Evolutionary conservation across 2,329 filamentous ascomycete genomes (phyloP).

Genomic region (Dendrostoma leiphaemia): DNA sequence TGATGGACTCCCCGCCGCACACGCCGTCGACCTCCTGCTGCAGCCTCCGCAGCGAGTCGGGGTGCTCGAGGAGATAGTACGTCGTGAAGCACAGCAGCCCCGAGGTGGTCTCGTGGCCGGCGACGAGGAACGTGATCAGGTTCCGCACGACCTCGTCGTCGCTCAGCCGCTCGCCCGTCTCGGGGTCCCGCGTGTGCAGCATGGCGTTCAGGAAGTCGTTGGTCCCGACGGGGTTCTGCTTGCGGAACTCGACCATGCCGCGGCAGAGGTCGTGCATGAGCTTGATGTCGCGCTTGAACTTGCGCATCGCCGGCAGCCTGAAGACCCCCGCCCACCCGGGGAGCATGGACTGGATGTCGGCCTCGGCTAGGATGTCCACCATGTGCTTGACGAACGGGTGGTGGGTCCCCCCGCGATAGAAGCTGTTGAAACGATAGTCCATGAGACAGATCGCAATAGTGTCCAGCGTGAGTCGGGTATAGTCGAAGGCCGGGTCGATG

Average conservation of each 20-base stretch:
- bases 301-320: too few species aligned
- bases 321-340: too few species aligned
- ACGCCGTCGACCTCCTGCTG: conserved; percentile 21
- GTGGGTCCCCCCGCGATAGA: conserved; percentile 13
- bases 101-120: conserved; percentile 20
- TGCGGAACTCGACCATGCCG: conserved; percentile 10
- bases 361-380: conserved; percentile 12
- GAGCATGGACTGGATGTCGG: too few species aligned
- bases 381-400: conserved; percentile 18
- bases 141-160: conserved; percentile 21
- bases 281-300: too few species aligned
- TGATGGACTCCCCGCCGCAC: conserved; percentile 13
- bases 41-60: conserved; percentile 15
- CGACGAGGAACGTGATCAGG: conserved; percentile 17
- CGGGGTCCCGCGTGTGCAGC: conserved; percentile 19
- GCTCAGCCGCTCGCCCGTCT: conserved; percentile 19
- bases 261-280: too few species aligned
- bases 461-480: conserved; percentile 16
- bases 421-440: conserved; percentile 21
- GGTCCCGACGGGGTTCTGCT: conserved; percentile 12
- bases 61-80: conserved; percentile 18
- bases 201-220: conserved; percentile 20
- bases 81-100: conserved; percentile 18
- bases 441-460: conserved; percentile 19
- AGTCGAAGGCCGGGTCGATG: not conserved